Conservation (phyloP, 176 grass and related monocot species). For the Hsuehochloa calcarea region DNA sequence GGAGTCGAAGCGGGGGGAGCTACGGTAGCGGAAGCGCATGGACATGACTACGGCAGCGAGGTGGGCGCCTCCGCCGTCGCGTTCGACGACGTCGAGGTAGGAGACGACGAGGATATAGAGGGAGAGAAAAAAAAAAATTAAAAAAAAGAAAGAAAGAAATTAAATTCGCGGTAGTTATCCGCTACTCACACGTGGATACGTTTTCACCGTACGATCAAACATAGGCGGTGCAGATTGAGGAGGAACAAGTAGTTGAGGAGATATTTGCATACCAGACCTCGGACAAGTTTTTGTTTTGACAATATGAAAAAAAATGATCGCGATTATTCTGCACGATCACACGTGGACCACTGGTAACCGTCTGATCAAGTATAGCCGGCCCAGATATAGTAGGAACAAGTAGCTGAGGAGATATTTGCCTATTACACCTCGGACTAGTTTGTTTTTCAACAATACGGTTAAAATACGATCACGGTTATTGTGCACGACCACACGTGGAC, state of each 20-base stretch:
- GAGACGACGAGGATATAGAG: not conserved
- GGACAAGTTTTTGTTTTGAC: not conserved
- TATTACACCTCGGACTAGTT: too few relatives aligned
- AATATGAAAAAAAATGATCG: too few relatives aligned
- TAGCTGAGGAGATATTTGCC: too few relatives aligned
- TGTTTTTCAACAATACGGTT: too few relatives aligned
- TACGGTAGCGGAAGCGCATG: constrained; percentile 30
- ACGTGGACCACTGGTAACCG: not conserved
- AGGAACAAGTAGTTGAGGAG: not conserved
- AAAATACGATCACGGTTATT: too few relatives aligned
- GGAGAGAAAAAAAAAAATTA: not conserved
- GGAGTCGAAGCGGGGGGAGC: constrained; percentile 1
- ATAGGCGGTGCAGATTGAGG: not conserved
- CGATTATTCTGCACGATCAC: not conserved
- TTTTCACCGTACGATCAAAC: not conserved
- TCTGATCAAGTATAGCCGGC: not conserved
- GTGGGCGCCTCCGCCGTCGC: not conserved
- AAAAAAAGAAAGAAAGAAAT: not conserved
- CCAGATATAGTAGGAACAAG: not conserved
- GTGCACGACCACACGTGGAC: not conserved
- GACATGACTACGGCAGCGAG: not conserved
- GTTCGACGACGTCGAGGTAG: not conserved
- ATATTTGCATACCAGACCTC: not conserved
- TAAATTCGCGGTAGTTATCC: not conserved
- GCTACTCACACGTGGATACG: not conserved